These are phyloP conservation scores for Cercospora janseana DNA, from an alignment of 2,329 filamentous ascomycete genomes.

Conservation along the genomic window DNA sequence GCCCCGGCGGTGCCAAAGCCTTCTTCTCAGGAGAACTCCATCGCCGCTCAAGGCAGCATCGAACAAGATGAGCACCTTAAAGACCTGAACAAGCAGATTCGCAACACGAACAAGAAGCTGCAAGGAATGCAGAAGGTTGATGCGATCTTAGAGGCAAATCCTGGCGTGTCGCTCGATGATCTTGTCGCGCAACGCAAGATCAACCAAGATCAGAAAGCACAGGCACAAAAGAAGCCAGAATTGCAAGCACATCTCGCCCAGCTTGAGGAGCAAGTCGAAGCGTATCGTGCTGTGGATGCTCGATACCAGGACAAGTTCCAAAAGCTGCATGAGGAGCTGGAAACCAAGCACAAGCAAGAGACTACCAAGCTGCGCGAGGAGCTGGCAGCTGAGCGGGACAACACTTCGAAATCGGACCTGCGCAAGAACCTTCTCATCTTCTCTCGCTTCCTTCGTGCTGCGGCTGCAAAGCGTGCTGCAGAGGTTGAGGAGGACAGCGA, in stretches of 20 bases:
- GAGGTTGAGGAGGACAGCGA: conserved; percentile 67
- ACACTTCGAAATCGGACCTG: conserved; percentile 49
- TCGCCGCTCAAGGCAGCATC: conserved; percentile 50
- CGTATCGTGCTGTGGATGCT: conserved; percentile 72
- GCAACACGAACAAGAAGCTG: conserved; percentile 93
- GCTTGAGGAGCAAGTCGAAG: conserved; percentile 69
- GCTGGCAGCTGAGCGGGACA: conserved; percentile 54
- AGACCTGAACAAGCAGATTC: conserved; percentile 90
- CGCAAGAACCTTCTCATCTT: conserved; percentile 66
- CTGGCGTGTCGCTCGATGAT: conserved; percentile 69
- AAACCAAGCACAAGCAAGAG: conserved; percentile 56
- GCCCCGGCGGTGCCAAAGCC: conserved; percentile 24
- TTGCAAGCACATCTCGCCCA: conserved; percentile 67
- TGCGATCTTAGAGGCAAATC: conserved; percentile 65
- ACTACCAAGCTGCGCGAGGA: conserved; percentile 56
- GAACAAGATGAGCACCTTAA: conserved; percentile 77
- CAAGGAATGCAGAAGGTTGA: conserved; percentile 72
- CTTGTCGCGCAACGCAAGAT: conserved; percentile 70
- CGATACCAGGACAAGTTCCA: conserved; percentile 64
- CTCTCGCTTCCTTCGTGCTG: conserved; percentile 76
- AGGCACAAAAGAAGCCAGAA: conserved; percentile 72
- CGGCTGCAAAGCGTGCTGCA: conserved; percentile 69
- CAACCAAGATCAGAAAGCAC: conserved; percentile 76
- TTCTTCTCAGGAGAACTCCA: conserved; percentile 28
- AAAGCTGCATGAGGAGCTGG: conserved; percentile 57